These are phyloP conservation scores for Russula dissimulans DNA, from an alignment of 768 basidiomycete species.

Conservation along the genomic window DNA sequence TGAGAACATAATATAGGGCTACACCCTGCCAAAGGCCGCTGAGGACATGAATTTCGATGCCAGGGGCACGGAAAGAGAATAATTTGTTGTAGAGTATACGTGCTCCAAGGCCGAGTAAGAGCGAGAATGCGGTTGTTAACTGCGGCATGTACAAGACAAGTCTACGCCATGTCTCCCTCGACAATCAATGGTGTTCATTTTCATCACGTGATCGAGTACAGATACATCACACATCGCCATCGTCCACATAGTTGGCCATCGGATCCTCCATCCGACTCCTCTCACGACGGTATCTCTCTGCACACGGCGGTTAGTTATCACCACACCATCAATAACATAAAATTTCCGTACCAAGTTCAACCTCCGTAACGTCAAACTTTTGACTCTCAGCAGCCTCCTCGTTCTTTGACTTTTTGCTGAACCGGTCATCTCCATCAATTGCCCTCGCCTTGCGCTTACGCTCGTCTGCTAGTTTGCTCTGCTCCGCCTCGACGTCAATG, in stretches of 20 bases:
- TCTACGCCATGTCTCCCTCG: neutral
- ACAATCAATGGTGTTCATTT: neutral
- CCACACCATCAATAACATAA: conserved; percentile 1
- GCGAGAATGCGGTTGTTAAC: conserved; percentile 50
- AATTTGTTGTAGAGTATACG: conserved; percentile 56
- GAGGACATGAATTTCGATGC: conserved; percentile 53
- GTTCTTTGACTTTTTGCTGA: conserved; percentile 68
- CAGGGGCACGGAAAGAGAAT: conserved; percentile 35
- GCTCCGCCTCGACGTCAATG: conserved; percentile 20
- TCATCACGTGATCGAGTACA: conserved; percentile 21
- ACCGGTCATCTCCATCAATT: conserved; percentile 54
- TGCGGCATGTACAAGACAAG: conserved; percentile 26
- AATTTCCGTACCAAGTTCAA: conserved; percentile 58
- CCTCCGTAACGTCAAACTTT: conserved; percentile 80
- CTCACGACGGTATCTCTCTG: conserved; percentile 88
- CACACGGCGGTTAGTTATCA: conserved; percentile 20
- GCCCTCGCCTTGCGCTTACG: conserved; percentile 27
- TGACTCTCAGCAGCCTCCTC: conserved; percentile 67
- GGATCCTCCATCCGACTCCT: conserved; percentile 74
- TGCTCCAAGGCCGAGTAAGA: conserved; percentile 66
- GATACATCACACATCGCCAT: conserved; percentile 24
- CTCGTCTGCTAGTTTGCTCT: conserved; percentile 17
- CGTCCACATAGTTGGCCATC: conserved; percentile 86
- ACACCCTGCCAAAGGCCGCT: conserved; percentile 70
- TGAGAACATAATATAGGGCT: conserved; percentile 57